Evolutionary conservation across 1,284 basidiomycete genomes (phyloP), one percentile per base, ranked within the genome.

Genomic region (Sporisorium sorghi): DNA sequence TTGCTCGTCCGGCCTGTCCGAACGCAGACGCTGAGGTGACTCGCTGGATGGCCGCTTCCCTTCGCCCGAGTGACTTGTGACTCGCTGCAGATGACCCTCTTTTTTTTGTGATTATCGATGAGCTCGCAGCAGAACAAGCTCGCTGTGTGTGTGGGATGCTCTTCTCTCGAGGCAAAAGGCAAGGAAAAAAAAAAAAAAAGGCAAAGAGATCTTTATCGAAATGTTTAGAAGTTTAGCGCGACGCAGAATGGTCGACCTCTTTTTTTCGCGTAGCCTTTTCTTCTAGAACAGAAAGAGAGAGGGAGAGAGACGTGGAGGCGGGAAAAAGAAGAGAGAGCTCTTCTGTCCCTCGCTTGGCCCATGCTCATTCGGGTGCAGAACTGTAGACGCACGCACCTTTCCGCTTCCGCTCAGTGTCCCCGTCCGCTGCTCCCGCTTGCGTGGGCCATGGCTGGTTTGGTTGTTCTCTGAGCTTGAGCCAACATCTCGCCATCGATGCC

Each of bases 21-120:
- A 61, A 3, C 21, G 33, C 26, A 21, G 10, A 37, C 35, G 40
- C 28, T 5, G 17, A 10, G 33, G n/a, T 58, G 60, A 62, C 60
- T 62, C 52, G 51, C 28, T 33, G 17, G 35, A 17, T 17, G 35
- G 11, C n/a, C n/a, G 5, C 28, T 28, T 15, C 26, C 12, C 40
- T 28, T 42, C 42, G 33, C 26, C 7, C 10, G 35, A 11, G 19
- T 21, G 11, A 24, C n/a, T n/a, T 10, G n/a, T 51, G 57, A 55
- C 35, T 56, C 53, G 65, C 58, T 52, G 51, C 37, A 56, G 56
- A 21, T 48, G 47, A 30, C 46, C 30, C 37, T 33, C 17, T 46
- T 46, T 39, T n/a, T n/a, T n/a, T n/a, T n/a, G n/a, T n/a, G 48
- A 57, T 70, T 56, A 64, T 70, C 60, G 67, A 70, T 70, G 35